Evolutionary conservation across 2,329 filamentous ascomycete species (phyloP).

Genomic region (Tolypocladium amazonense): DNA sequence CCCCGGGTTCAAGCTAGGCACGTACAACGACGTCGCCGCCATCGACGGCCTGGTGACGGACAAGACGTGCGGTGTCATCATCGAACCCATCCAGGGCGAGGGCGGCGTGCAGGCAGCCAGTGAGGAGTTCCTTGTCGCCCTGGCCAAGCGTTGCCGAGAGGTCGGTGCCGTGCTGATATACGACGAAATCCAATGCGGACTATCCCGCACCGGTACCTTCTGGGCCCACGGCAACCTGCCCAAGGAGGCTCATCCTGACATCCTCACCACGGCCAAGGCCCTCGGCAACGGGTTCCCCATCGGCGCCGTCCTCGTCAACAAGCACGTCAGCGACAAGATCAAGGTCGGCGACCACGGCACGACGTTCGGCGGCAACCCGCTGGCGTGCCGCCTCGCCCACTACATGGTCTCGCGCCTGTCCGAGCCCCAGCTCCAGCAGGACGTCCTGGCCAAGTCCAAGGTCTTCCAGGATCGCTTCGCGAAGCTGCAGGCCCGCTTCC

Average conservation of each 20-base stretch:
- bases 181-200: conserved; percentile 94
- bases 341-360: conserved; percentile 75
- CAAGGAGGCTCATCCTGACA: conserved; percentile 77
- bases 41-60: conserved; percentile 69
- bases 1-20: conserved; percentile 81
- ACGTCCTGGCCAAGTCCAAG: conserved; percentile 55
- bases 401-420: conserved; percentile 73
- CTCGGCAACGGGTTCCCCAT: conserved; percentile 95
- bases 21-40: conserved; percentile 68
- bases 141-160: conserved; percentile 75
- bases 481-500: conserved; percentile 38
- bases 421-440: conserved; percentile 56
- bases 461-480: conserved; percentile 38
- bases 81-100: conserved; percentile 96
- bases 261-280: conserved; percentile 90
- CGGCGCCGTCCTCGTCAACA: conserved; percentile 50
- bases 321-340: conserved; percentile 28
- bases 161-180: conserved; percentile 86
- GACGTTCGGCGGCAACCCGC: conserved; percentile 86
- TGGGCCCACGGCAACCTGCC: conserved; percentile 80
- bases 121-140: conserved; percentile 70
- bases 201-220: conserved; percentile 75
- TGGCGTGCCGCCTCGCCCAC: conserved; percentile 75
- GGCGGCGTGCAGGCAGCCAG: conserved; percentile 81
- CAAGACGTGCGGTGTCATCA: conserved; percentile 83